Evolutionary conservation across 148 eudicot genomes (phyloP).

Genomic region (Cornus kousa): DNA sequence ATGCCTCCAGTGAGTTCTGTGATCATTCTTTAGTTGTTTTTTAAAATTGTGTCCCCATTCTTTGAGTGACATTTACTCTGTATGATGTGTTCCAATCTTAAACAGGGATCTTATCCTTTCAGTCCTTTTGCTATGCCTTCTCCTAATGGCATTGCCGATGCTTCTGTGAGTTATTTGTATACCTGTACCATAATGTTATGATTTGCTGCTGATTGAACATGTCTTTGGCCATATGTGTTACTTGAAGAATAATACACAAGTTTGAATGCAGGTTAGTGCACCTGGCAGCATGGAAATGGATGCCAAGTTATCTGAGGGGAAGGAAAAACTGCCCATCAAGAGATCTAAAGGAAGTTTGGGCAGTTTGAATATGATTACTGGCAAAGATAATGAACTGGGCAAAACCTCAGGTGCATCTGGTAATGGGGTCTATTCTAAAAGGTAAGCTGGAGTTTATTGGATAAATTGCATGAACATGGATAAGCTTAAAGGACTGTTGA

Average conservation of each 20-base stretch:
- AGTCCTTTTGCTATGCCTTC: slow-evolving; percentile 89
- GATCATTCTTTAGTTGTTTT: slow-evolving; percentile 1
- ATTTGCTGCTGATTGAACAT: neutral
- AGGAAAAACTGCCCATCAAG: slow-evolving; percentile 94
- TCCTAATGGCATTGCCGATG: slow-evolving; percentile 84
- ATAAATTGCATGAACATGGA: neutral
- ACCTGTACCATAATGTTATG: neutral
- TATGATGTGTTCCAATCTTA: slow-evolving; percentile 14
- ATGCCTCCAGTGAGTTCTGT: slow-evolving; percentile 76
- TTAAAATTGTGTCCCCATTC: neutral
- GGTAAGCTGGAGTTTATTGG: slow-evolving; percentile 37
- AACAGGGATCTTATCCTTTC: slow-evolving; percentile 92
- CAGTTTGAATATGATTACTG: slow-evolving; percentile 90
- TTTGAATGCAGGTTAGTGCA: slow-evolving; percentile 56
- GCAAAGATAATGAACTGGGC: slow-evolving; percentile 65
- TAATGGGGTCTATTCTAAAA: slow-evolving; percentile 80
- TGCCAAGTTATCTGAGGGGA: slow-evolving; percentile 74
- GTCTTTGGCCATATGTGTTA: neutral
- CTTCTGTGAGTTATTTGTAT: slow-evolving; percentile 66
- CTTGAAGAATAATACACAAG: slow-evolving; percentile 11
- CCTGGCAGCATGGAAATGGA: slow-evolving; percentile 67
- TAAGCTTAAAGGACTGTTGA: neutral
- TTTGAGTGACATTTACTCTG: slow-evolving; percentile 9
- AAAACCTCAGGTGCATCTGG: slow-evolving; percentile 64
- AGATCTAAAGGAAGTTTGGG: slow-evolving; percentile 94